phyloP scores from a whole-genome alignment of 2,329 filamentous ascomycete genomes.

The Sporothrix brasiliensis region DNA sequence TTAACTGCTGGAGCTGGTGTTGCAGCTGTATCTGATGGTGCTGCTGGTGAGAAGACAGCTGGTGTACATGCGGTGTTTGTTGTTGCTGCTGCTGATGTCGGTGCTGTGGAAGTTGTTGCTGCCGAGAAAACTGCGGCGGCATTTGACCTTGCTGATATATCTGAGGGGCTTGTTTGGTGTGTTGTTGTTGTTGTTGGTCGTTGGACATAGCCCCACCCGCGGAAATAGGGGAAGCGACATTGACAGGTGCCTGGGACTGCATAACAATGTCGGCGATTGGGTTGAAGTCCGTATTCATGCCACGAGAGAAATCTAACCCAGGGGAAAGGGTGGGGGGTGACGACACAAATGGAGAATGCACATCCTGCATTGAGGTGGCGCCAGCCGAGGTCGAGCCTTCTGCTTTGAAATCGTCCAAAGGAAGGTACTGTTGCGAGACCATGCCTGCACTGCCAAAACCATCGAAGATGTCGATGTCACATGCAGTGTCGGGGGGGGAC shows the following conservation, averaged over 20 bases:
- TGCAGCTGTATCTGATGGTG: constrained; percentile 30
- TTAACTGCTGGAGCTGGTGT: constrained; percentile 39
- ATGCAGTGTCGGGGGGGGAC: constrained; percentile 58
- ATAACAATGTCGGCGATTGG: constrained; percentile 59
- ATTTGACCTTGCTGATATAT: constrained; percentile 33
- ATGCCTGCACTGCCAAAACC: constrained; percentile 66
- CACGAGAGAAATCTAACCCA: constrained; percentile 53
- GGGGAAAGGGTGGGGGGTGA: constrained; percentile 60
- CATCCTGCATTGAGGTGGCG: constrained; percentile 45
- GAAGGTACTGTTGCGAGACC: constrained; percentile 54
- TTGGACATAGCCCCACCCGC: background rate
- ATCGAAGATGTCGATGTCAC: constrained; percentile 64
- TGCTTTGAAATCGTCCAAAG: constrained; percentile 54
- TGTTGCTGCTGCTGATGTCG: constrained; percentile 27
- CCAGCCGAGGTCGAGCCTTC: constrained; percentile 48
- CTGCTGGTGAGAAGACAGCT: constrained; percentile 25
- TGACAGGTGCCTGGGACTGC: constrained; percentile 53
- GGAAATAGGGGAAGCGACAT: constrained; percentile 15
- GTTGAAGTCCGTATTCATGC: constrained; percentile 49
- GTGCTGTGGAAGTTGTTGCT: constrained; percentile 37
- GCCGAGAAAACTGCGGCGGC: constrained; percentile 32
- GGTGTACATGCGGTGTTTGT: constrained; percentile 24
- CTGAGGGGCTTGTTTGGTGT: constrained; percentile 30
- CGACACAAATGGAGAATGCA: constrained; percentile 56
- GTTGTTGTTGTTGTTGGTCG: constrained; percentile 20